Conservation (phyloP, 495 filamentous ascomycete species). For the Xylaria nigripes region DNA sequence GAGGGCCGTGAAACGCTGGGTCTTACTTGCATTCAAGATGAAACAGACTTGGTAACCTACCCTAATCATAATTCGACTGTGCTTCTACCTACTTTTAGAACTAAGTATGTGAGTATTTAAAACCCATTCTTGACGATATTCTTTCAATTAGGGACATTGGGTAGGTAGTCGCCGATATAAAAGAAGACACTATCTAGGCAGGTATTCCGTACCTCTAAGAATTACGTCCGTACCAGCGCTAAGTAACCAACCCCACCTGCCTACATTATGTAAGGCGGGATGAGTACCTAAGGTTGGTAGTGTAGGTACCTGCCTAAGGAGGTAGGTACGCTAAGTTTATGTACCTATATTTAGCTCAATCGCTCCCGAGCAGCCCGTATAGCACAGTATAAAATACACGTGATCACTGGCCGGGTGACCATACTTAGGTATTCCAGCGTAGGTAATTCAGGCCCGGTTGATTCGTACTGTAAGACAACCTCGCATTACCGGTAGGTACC, state of each 20-base stretch:
- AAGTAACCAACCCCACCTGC: too few species aligned
- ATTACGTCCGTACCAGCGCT: too few species aligned
- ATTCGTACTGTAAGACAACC: neutral
- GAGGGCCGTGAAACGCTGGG: neutral
- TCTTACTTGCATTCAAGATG: neutral
- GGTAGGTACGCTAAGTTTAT: neutral
- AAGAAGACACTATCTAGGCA: too few species aligned
- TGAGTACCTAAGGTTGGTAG: neutral
- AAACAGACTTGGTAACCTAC: neutral
- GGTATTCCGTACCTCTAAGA: neutral
- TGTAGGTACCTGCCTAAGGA: neutral
- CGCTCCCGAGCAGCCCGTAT: neutral
- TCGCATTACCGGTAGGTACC: neutral
- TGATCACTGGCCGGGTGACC: neutral
- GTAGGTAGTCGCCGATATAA: too few species aligned
- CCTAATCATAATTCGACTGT: neutral
- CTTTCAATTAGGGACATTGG: too few species aligned
- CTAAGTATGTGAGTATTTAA: too few species aligned
- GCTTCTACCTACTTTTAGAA: neutral
- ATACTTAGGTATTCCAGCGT: too few species aligned
- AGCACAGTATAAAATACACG: neutral
- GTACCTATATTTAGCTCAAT: conserved; percentile 1
- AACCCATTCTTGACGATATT: too few species aligned
- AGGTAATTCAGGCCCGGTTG: neutral
- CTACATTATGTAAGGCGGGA: neutral